Evolutionary conservation across 2,329 filamentous ascomycete genomes (phyloP).

Genomic region (Alternaria gansuensis): DNA sequence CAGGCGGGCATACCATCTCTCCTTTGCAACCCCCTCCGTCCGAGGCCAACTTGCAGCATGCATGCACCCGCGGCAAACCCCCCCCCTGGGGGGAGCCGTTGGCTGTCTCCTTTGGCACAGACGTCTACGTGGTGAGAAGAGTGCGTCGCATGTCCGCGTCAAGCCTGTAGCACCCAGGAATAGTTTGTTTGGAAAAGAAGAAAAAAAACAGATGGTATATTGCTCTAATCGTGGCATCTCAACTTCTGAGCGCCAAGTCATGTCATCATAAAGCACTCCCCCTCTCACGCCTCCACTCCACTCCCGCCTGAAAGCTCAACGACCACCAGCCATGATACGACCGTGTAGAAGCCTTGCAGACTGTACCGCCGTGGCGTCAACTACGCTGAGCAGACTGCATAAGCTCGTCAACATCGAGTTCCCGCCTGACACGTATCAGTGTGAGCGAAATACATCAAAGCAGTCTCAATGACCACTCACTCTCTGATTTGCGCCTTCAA

Average conservation of each 20-base stretch:
- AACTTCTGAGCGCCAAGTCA: slow-evolving; percentile 24
- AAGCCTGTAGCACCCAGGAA: neutral
- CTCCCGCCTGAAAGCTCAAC: slow-evolving; percentile 5
- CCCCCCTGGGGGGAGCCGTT: slow-evolving; percentile 7
- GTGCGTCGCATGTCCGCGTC: neutral
- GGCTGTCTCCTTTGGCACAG: neutral
- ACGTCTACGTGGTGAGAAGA: neutral
- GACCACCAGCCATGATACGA: neutral
- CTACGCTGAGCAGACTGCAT: slow-evolving; percentile 14
- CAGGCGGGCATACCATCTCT: neutral
- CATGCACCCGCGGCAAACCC: slow-evolving; percentile 15
- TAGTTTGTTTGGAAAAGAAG: slow-evolving; percentile 3
- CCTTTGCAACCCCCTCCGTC: slow-evolving; percentile 10
- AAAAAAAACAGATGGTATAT: slow-evolving; percentile 36
- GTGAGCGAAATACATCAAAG: neutral
- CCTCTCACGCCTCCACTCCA: neutral
- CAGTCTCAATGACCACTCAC: slow-evolving; percentile 38
- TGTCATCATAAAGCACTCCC: slow-evolving; percentile 16
- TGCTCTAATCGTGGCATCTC: slow-evolving; percentile 15
- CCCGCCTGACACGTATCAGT: neutral
- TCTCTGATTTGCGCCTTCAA: slow-evolving; percentile 61
- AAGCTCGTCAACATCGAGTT: slow-evolving; percentile 13
- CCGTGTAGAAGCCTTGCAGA: neutral
- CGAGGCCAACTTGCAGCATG: slow-evolving; percentile 3
- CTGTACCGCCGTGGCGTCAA: neutral